Evolutionary conservation across 78 protist genomes (phyloP).

Genomic region (Protostelium mycophagum): DNA sequence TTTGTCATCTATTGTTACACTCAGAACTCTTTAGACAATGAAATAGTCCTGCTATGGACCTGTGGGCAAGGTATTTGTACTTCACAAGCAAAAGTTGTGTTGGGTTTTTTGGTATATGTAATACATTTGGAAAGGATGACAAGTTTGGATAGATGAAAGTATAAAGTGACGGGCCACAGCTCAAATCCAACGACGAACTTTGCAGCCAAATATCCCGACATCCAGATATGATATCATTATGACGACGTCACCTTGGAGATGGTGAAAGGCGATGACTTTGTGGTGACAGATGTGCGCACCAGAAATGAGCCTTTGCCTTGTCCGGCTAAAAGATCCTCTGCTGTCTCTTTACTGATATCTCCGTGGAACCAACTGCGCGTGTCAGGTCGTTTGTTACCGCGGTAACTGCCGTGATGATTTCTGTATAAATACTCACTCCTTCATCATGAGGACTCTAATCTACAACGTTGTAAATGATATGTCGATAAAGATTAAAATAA

Average conservation of each 20-base stretch:
- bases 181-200: too few relatives aligned
- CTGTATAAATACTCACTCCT: background rate
- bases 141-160: too few relatives aligned
- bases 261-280: background rate
- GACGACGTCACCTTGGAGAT: background rate
- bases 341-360: conserved; percentile 34
- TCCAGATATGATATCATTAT: background rate
- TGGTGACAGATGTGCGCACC: background rate
- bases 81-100: too few relatives aligned
- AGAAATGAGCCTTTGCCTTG: background rate
- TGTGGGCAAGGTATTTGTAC: too few relatives aligned
- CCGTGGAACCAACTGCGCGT: conserved; percentile 68
- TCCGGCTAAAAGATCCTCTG: background rate
- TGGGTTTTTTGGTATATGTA: too few relatives aligned
- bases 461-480: background rate
- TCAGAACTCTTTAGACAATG: background rate
- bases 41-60: too few relatives aligned
- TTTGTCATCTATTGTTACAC: background rate
- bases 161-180: too few relatives aligned
- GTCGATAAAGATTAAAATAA: background rate
- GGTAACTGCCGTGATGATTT: background rate
- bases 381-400: conserved; percentile 29
- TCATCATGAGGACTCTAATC: background rate
- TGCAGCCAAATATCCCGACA: too few relatives aligned
- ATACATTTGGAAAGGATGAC: too few relatives aligned